These are phyloP conservation scores for Aspergillus carbonarius DNA, from an alignment of 2,329 filamentous ascomycete species.

Conservation along the genomic window DNA sequence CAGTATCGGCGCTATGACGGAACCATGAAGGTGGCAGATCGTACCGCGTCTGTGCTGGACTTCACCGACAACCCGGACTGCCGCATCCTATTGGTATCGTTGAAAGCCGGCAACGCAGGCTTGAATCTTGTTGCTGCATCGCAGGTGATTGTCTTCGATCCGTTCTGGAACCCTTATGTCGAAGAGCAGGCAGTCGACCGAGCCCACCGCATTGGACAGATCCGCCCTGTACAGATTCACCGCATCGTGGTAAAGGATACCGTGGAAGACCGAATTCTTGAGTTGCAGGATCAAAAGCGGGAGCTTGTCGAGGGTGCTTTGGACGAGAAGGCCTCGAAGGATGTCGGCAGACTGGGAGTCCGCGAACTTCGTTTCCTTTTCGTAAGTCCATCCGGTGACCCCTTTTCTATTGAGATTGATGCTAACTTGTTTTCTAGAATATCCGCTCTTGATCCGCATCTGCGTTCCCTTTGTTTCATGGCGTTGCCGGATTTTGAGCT, in stretches of 20 bases:
- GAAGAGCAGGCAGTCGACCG: slow-evolving; percentile 92
- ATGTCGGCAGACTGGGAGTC: slow-evolving; percentile 64
- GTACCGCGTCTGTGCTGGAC: slow-evolving; percentile 65
- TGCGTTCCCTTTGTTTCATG: not conserved
- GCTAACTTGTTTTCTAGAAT: not conserved
- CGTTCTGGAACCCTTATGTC: slow-evolving; percentile 92
- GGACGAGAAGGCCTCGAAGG: slow-evolving; percentile 69
- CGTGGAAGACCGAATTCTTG: slow-evolving; percentile 83
- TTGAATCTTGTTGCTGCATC: slow-evolving; percentile 81
- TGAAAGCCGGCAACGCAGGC: slow-evolving; percentile 80
- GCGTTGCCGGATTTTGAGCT: not conserved
- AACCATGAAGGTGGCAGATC: slow-evolving; percentile 65
- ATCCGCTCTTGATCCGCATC: not conserved
- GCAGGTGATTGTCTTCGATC: slow-evolving; percentile 86
- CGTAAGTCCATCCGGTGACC: slow-evolving; percentile 38
- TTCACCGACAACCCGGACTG: slow-evolving; percentile 63
- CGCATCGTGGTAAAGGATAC: slow-evolving; percentile 74
- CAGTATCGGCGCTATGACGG: slow-evolving; percentile 73
- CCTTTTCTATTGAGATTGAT: not conserved
- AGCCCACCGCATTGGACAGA: slow-evolving; percentile 83
- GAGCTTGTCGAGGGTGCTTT: slow-evolving; percentile 74
- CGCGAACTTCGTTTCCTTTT: slow-evolving; percentile 72
- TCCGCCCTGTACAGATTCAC: slow-evolving; percentile 71
- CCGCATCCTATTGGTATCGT: slow-evolving; percentile 72
- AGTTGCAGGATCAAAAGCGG: slow-evolving; percentile 75